These are phyloP conservation scores for Kwoniella botswanensis DNA, from an alignment of 768 basidiomycete genomes.

Conservation along the genomic window DNA sequence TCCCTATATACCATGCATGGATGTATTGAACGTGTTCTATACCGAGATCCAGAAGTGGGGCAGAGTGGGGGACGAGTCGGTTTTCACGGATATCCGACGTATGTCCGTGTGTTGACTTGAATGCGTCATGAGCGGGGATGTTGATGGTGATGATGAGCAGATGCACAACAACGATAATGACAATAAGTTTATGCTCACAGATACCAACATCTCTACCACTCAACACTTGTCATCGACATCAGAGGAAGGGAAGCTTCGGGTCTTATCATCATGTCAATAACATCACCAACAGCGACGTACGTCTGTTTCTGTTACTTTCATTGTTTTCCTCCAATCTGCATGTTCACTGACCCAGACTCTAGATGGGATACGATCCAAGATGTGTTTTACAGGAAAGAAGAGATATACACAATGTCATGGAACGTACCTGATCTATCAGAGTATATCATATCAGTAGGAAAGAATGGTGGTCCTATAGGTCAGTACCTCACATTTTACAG, in stretches of 20 bases:
- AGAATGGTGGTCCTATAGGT: slow-evolving; percentile 90
- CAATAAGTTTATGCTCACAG: not conserved
- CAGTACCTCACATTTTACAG: slow-evolving; percentile 31
- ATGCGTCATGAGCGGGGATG: slow-evolving; percentile 1
- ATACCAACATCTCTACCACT: not conserved
- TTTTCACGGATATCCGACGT: not conserved
- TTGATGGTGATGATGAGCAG: not conserved
- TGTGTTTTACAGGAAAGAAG: slow-evolving; percentile 81
- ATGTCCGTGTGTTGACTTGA: slow-evolving; percentile 3
- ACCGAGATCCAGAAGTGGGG: not conserved
- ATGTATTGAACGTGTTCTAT: slow-evolving; percentile 2
- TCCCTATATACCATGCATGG: slow-evolving; percentile 16
- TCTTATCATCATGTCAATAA: not conserved
- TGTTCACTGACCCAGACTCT: not conserved
- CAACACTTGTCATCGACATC: not conserved
- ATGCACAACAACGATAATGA: not conserved
- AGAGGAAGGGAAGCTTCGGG: not conserved
- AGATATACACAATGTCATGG: slow-evolving; percentile 79
- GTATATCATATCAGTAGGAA: slow-evolving; percentile 78
- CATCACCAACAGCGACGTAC: slow-evolving; percentile 20
- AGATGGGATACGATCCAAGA: slow-evolving; percentile 84
- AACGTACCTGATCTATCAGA: slow-evolving; percentile 78
- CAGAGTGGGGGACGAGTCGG: not conserved
- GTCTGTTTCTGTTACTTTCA: not conserved
- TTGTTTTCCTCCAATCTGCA: not conserved